Evolutionary conservation across 352 stramenopile species (phyloP).

Genomic region (Pythium periplocum): DNA sequence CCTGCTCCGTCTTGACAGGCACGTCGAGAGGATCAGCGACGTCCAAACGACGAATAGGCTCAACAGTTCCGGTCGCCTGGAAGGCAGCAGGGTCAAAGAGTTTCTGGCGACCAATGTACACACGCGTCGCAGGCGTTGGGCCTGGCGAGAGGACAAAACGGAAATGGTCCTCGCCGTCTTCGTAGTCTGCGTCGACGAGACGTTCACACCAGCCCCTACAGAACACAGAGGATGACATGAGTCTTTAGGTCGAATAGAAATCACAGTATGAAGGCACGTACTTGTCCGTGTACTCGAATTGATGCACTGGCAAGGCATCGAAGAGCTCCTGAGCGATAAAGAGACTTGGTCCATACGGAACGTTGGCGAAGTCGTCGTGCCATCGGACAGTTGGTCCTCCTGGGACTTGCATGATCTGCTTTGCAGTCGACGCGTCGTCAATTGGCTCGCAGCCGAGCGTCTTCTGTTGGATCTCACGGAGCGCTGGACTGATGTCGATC

Average conservation of each 20-base stretch:
- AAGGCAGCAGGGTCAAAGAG: slow-evolving; percentile 55
- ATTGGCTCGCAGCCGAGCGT: slow-evolving; percentile 55
- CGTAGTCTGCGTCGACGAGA: slow-evolving; percentile 89
- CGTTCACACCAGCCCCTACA: slow-evolving; percentile 90
- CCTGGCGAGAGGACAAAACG: slow-evolving; percentile 92
- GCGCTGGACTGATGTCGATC: slow-evolving; percentile 86
- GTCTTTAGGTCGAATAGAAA: no score
- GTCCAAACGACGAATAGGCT: slow-evolving; percentile 42
- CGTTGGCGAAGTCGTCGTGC: slow-evolving; percentile 83
- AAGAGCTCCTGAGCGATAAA: slow-evolving; percentile 92
- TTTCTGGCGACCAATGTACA: slow-evolving; percentile 83
- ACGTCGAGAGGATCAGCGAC: slow-evolving; percentile 31
- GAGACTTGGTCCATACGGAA: slow-evolving; percentile 77
- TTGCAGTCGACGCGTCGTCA: slow-evolving; percentile 18
- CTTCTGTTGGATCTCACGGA: slow-evolving; percentile 89
- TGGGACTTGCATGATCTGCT: slow-evolving; percentile 46
- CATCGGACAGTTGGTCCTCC: slow-evolving; percentile 61
- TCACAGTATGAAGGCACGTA: slow-evolving; percentile 13
- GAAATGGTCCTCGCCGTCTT: slow-evolving; percentile 83
- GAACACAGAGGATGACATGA: background rate
- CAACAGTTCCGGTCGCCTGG: slow-evolving; percentile 16
- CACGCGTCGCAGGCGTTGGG: slow-evolving; percentile 86
- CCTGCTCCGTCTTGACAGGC: slow-evolving; percentile 44
- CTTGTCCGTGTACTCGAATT: slow-evolving; percentile 92
- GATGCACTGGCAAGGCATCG: slow-evolving; percentile 92